Base-by-base conservation (phyloP, 495 filamentous ascomycete genomes). In the Aspergillus coremiiformis region DNA sequence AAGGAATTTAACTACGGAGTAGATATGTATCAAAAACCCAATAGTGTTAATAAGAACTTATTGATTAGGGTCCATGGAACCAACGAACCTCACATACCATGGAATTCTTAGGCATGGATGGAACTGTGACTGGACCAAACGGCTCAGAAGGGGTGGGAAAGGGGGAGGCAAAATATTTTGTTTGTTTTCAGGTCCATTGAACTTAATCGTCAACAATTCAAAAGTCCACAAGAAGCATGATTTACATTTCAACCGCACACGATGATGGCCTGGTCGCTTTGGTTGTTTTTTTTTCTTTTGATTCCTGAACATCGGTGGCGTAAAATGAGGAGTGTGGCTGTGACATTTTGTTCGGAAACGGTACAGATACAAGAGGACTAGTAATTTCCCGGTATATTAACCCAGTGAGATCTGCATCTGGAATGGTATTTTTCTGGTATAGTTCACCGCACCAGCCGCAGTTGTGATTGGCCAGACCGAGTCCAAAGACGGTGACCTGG, bases 81-180 rank as follows among this genome's bases (percentile, higher is more conserved):
- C n/a, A n/a, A 24, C 22, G 42, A 47, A 43, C 39, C 35, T 24
- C 27, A 10, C 49, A 57, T 39, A 45, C 61, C 63, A 52, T 41
- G 63, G 61, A 56, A 52, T 53, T 2, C 0, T 32, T 30, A 6
- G 10, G 29, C 48, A 26, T 59, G 63, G 66, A 61, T 26, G n/a
- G 29, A 21, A 44, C 55, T 48, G 51, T 57, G 56, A 63, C 42
- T 69, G 63, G 61, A 23, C 24, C 15, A 41, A 4, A 39, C 45
- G 39, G 21, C 19, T 15, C 3, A 41, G 27, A 32, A 30, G 48
- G 48, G 39, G 26, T 11, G 8, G 19, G n/a, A 19, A 41, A 41
- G 37, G 37, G 37, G 37, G 37, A 41, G 37, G 37, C 37, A 41
- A 41, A 20, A 41, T 41, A n/a, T 51, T 15, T 37, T 22, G 17